These are phyloP conservation scores for Naganishia sp. DNA, from an alignment of 1,284 basidiomycete species.

Conservation along the genomic window DNA sequence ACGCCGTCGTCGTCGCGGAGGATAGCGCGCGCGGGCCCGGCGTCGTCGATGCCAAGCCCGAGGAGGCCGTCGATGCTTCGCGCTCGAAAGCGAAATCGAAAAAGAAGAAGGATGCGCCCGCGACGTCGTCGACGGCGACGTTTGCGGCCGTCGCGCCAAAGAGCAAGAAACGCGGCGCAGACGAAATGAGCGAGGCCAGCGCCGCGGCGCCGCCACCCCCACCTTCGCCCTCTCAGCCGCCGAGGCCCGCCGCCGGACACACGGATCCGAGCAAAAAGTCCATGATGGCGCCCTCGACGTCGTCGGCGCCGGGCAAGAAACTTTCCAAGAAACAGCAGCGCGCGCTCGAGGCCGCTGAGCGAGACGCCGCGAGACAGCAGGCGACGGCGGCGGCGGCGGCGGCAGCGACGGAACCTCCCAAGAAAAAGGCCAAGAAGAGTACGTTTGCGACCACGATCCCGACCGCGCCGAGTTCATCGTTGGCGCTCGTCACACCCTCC, in stretches of 20 bases:
- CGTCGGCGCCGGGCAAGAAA: constrained; percentile 12
- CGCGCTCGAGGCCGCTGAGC: constrained; percentile 13
- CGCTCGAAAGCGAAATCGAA: constrained; percentile 22
- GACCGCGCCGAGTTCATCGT: background rate
- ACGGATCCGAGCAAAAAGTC: constrained; percentile 5
- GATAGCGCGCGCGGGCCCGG: constrained; percentile 15
- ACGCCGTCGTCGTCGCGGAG: background rate
- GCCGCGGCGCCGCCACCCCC: constrained; percentile 4
- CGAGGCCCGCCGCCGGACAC: background rate
- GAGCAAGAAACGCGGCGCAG: constrained; percentile 29
- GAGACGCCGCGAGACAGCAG: constrained; percentile 9
- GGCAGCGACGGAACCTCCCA: constrained; percentile 15
- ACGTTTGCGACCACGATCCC: background rate
- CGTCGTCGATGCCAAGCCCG: constrained; percentile 9
- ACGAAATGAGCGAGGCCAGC: constrained; percentile 30
- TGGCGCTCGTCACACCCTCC: constrained; percentile 8
- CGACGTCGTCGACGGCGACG: background rate
- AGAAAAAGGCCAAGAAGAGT: constrained; percentile 32
- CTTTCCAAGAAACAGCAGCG: constrained; percentile 26
- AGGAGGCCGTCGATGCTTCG: background rate
- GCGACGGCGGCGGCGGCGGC: constrained; percentile 15
- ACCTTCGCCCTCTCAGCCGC: constrained; percentile 14
- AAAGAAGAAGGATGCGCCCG: constrained; percentile 27
- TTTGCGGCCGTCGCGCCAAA: constrained; percentile 13
- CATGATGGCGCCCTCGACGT: background rate